Conservation (phyloP, 2,329 filamentous ascomycete genomes). For the Colletotrichum sojae region DNA sequence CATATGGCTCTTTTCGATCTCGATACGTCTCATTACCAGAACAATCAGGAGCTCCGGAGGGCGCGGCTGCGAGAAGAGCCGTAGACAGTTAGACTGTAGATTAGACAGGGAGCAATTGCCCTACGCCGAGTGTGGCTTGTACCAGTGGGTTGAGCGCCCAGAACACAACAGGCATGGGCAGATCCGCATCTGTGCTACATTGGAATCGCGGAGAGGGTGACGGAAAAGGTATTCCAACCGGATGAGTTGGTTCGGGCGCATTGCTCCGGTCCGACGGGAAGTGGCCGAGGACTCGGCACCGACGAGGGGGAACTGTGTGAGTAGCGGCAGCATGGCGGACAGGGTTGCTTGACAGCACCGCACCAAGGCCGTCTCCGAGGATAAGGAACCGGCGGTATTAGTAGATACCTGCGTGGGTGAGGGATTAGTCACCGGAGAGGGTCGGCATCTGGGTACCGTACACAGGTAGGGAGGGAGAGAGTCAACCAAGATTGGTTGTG, state of each 20-base stretch:
- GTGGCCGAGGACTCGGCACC: neutral
- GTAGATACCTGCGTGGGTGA: neutral
- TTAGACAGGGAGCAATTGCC: neutral
- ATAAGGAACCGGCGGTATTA: neutral
- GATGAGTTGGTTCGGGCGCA: neutral
- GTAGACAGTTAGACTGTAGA: neutral
- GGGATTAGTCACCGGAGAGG: neutral
- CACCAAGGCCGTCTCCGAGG: neutral
- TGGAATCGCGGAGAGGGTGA: conserved; percentile 1
- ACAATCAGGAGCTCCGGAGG: neutral
- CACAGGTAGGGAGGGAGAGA: neutral
- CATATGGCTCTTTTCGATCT: conserved; percentile 9
- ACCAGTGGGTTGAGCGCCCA: neutral
- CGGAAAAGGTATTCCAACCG: conserved; percentile 1
- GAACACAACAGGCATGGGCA: no score
- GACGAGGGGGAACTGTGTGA: neutral
- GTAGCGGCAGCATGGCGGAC: neutral
- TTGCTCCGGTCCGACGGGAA: conserved; percentile 14
- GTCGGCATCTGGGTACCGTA: conserved; percentile 4
- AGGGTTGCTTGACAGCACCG: neutral
- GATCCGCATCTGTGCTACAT: neutral
- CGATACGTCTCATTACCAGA: neutral
- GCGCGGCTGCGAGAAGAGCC: neutral
- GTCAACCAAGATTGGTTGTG: conserved; percentile 3
- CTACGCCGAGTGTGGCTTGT: neutral